Evolutionary conservation across 495 filamentous ascomycete species (phyloP).

Genomic region (Entonaema liquescens): DNA sequence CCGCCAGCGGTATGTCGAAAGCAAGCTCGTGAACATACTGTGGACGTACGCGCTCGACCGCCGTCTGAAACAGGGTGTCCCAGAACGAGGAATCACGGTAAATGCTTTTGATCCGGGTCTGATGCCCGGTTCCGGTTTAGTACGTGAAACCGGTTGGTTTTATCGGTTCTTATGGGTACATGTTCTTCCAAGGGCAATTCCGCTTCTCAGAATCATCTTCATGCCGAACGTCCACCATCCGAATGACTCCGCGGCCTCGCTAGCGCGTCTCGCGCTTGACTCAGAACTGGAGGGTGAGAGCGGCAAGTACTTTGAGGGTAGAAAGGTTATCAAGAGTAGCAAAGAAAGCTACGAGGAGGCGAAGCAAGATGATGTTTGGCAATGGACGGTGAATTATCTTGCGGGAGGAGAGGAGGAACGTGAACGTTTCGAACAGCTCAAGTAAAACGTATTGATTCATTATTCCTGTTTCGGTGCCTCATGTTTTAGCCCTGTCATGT

Average conservation of each 20-base stretch:
- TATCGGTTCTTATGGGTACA: background rate
- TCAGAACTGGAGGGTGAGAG: background rate
- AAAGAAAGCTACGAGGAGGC: conserved; percentile 49
- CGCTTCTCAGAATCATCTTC: background rate
- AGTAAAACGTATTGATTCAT: background rate
- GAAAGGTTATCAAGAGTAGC: background rate
- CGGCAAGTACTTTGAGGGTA: background rate
- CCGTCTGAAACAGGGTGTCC: conserved; percentile 39
- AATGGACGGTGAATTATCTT: conserved; percentile 57
- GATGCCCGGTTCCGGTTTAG: background rate
- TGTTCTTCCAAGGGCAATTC: background rate
- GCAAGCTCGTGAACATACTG: conserved; percentile 77
- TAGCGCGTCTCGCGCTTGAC: background rate
- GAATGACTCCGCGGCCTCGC: background rate
- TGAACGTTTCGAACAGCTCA: conserved; percentile 42
- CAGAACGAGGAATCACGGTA: conserved; percentile 47
- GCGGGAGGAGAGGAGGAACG: conserved; percentile 46
- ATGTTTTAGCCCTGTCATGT: background rate
- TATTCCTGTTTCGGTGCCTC: background rate
- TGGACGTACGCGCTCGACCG: conserved; percentile 57
- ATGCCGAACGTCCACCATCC: background rate
- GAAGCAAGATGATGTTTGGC: conserved; percentile 60
- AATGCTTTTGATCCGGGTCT: conserved; percentile 50
- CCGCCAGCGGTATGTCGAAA: conserved; percentile 66
- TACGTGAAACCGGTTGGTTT: background rate